A percentile compares a stretch with the other conserved stretches of the same genome.
Conservation (phyloP, 2,329 filamentous ascomycete genomes). For the Neurospora sp. region DNA sequence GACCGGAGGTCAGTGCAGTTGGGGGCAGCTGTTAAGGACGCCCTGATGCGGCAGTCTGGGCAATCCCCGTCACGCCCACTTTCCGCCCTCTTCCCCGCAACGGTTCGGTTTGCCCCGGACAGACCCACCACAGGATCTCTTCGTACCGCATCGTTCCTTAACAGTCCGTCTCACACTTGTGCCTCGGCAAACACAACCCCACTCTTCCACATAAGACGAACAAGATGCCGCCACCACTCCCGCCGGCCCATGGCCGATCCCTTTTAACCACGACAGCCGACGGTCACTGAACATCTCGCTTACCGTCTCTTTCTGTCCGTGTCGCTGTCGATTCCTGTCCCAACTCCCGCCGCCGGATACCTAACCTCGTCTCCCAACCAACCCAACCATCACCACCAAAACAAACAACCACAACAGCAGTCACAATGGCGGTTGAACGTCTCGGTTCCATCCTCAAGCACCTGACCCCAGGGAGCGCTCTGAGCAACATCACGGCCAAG, state of each 20-base stretch:
- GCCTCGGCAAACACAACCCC: conserved; percentile 14
- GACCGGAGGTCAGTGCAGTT: not conserved
- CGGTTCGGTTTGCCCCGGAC: not conserved
- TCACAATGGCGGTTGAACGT: conserved; percentile 70
- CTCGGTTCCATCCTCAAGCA: conserved; percentile 83
- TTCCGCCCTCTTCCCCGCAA: not conserved
- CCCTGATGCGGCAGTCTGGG: not conserved
- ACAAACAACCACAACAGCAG: not conserved
- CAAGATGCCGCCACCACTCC: not conserved
- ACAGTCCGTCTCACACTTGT: conserved; percentile 4
- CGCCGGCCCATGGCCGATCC: not conserved
- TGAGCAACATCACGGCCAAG: conserved; percentile 67
- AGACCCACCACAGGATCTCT: not conserved
- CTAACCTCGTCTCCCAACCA: not conserved
- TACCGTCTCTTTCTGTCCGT: not conserved
- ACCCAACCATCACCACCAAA: not conserved
- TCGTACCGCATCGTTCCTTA: not conserved
- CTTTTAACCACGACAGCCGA: not conserved
- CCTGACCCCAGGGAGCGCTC: conserved; percentile 61
- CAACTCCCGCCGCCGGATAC: not conserved
- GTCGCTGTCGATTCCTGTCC: not conserved
- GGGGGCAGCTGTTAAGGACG: not conserved
- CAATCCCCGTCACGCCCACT: not conserved
- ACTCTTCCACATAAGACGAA: not conserved
- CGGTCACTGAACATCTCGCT: not conserved